Conservation (phyloP, 345 rosid genomes). For the Theobroma cacao region DNA sequence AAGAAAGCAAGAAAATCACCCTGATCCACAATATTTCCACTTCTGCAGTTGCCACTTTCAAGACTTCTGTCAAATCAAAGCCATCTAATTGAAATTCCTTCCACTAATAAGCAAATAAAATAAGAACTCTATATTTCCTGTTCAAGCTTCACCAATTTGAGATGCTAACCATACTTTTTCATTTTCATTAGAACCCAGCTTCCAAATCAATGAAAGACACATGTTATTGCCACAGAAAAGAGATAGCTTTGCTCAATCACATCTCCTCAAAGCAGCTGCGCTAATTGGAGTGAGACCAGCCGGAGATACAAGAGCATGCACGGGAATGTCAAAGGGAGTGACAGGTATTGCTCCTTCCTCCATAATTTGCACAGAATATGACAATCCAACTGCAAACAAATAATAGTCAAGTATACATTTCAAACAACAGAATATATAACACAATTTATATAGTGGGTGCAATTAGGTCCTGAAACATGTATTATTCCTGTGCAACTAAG, state of each 20-base stretch:
- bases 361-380: constrained; percentile 78
- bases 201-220: background rate
- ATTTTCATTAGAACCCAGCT: background rate
- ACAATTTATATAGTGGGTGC: background rate
- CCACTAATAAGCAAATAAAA: background rate
- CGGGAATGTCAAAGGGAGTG: constrained; percentile 55
- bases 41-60: background rate
- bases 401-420: background rate
- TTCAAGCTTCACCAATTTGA: background rate
- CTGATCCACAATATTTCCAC: background rate
- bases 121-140: background rate
- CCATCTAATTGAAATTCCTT: background rate
- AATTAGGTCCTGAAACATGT: background rate
- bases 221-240: background rate
- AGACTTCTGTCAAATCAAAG: background rate
- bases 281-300: constrained; percentile 60
- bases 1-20: background rate
- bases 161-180: background rate
- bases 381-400: constrained; percentile 69
- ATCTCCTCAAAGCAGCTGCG: constrained; percentile 46
- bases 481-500: background rate
- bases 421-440: background rate
- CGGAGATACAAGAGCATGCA: constrained; percentile 79
- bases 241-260: background rate
- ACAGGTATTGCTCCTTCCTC: constrained; percentile 64